Evolutionary conservation across 2,329 filamentous ascomycete genomes (phyloP).

Genomic region (Drechmeria coniospora): DNA sequence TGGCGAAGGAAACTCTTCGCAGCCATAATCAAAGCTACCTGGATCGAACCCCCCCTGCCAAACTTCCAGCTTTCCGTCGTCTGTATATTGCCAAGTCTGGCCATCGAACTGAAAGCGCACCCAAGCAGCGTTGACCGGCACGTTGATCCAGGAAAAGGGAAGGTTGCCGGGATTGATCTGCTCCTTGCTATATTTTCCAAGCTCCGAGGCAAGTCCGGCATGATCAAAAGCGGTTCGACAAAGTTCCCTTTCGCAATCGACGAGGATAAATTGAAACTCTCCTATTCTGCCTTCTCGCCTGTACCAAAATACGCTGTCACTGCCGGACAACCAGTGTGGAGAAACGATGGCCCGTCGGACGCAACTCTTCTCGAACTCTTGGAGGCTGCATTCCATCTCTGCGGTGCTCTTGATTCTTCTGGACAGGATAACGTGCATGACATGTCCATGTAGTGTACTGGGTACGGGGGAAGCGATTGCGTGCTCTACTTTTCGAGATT

Average conservation of each 20-base stretch:
- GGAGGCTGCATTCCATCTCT: neutral
- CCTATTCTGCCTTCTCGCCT: constrained; percentile 3
- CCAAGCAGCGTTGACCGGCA: constrained; percentile 3
- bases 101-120: constrained; percentile 8
- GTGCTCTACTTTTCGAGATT: too few species aligned
- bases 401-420: too few species aligned
- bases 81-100: constrained; percentile 8
- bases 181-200: constrained; percentile 5
- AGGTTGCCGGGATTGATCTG: constrained; percentile 4
- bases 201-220: constrained; percentile 6
- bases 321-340: constrained; percentile 9
- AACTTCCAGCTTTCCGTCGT: constrained; percentile 5
- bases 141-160: constrained; percentile 11
- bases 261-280: constrained; percentile 9
- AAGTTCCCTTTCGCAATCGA: constrained; percentile 6
- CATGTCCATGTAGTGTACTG: too few species aligned
- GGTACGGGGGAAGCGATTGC: too few species aligned
- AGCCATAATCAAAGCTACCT: constrained; percentile 2
- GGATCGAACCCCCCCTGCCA: constrained; percentile 7
- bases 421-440: too few species aligned
- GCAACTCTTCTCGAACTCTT: neutral
- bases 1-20: constrained; percentile 9
- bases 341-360: constrained; percentile 7
- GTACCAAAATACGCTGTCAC: constrained; percentile 12
- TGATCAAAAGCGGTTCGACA: constrained; percentile 10